Base-by-base conservation (phyloP, 352 stramenopile species). In the Pythium coloratum region DNA sequence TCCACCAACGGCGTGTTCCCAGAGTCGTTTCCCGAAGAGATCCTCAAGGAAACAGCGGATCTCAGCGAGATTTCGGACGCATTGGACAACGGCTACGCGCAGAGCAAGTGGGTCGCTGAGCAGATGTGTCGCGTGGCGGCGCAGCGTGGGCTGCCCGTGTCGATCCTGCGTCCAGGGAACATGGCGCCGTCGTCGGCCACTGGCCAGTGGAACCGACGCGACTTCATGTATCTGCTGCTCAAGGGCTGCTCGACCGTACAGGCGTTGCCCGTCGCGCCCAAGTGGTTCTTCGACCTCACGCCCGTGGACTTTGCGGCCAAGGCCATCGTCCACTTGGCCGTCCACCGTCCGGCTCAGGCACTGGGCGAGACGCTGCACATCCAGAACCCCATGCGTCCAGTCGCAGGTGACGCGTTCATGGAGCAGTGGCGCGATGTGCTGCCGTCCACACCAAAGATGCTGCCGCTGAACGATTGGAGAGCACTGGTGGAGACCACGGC, bases 101-200 rank as follows among this genome's bases (percentile, higher is more conserved):
- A 97, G 73, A 95, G 81, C 62, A 98, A 98, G 68, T 97, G 92
- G 92, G 90, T 97, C 38, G 84, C 91, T 2, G 92, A 98, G 75
- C 77, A 95, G 59, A 81, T 96, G 69, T 94, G 91, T 36, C 87
- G 80, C 59, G 82, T 94, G 61, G 89, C 88, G 1, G 81, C 80
- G 32, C 77, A 87, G 8, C 74, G 88, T 32, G 91, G 90, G 9
- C 78, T 98, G 12, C 90, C 91, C 2, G 86, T 96, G 30, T 88
- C 90, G 33, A 86, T 96, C 61, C 76, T 98, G 32, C 86, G 92
- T 38, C 91, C 88, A 5, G 92, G 92, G 14, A 98, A 98, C 72
- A 96, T 98, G 84, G 83, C 86, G 58, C 80, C 81, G 34, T 84
- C 74, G 6, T 88, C 80, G 3, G 40, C 40, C 7, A 84, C 77